These are phyloP conservation scores for Mycena belliarum DNA, from an alignment of 768 basidiomycete genomes.

Conservation along the genomic window DNA sequence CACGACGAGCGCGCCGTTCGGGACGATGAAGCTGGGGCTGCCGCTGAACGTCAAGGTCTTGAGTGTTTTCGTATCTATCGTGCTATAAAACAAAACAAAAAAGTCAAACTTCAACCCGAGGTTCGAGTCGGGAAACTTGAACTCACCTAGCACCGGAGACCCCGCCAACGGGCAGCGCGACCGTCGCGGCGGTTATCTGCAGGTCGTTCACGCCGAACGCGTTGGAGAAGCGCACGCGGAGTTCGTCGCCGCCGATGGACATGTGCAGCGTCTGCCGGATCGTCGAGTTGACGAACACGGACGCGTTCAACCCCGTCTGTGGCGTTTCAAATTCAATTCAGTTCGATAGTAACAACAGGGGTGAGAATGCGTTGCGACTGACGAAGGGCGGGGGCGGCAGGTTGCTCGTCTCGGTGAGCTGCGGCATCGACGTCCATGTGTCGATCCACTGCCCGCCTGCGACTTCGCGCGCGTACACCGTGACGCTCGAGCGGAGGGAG, in stretches of 20 bases:
- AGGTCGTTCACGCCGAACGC: constrained; percentile 45
- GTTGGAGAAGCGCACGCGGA: constrained; percentile 51
- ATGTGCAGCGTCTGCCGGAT: constrained; percentile 52
- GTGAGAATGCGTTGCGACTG: not conserved
- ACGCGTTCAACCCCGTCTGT: constrained; percentile 26
- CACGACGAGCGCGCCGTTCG: constrained; percentile 45
- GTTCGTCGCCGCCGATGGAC: constrained; percentile 37
- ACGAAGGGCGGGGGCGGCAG: constrained; percentile 38
- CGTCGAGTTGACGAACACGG: constrained; percentile 46
- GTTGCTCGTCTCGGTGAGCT: constrained; percentile 38
- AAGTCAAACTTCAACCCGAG: no score
- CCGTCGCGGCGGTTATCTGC: constrained; percentile 44
- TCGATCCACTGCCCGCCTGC: constrained; percentile 32
- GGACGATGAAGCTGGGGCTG: constrained; percentile 37
- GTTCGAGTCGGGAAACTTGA: not conserved
- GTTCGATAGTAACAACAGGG: not conserved
- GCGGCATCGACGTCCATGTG: constrained; percentile 42
- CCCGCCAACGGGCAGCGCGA: constrained; percentile 41
- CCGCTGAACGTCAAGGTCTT: constrained; percentile 47
- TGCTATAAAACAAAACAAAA: constrained; percentile 14
- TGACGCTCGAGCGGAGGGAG: not conserved
- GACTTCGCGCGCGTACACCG: not conserved
- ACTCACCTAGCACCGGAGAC: constrained; percentile 32
- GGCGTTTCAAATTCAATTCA: constrained; percentile 10
- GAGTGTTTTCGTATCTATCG: constrained; percentile 37